phyloP scores from a whole-genome alignment of 2,329 filamentous ascomycete genomes.

The Colletotrichum tamarilloi region DNA sequence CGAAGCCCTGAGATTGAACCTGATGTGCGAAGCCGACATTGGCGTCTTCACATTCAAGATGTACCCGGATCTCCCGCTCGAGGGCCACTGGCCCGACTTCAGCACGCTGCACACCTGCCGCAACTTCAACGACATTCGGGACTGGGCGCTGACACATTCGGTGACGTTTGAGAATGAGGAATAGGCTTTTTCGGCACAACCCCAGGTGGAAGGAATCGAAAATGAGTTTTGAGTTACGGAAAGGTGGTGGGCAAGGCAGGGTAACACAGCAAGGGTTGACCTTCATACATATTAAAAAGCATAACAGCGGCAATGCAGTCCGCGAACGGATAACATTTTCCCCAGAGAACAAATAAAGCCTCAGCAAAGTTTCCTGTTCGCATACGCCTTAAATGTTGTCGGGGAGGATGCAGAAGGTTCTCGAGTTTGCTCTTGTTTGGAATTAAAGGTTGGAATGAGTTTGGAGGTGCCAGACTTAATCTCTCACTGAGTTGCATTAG shows the following conservation, averaged over 20 bases:
- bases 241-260: neutral
- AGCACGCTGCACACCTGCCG: constrained; percentile 64
- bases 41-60: constrained; percentile 65
- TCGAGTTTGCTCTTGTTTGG: neutral
- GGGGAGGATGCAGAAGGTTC: neutral
- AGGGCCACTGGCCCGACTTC: constrained; percentile 66
- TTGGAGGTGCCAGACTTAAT: neutral
- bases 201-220: neutral
- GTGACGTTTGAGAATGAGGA: constrained; percentile 59
- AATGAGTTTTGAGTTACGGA: neutral
- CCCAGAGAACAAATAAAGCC: neutral
- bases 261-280: neutral
- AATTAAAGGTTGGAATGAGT: neutral
- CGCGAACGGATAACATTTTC: neutral
- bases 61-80: constrained; percentile 56
- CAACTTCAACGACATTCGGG: constrained; percentile 62
- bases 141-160: constrained; percentile 64
- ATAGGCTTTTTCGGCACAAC: constrained; percentile 20
- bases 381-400: neutral
- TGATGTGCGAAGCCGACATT: constrained; percentile 67
- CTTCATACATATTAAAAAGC: neutral
- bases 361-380: constrained; percentile 6
- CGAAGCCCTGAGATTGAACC: constrained; percentile 62
- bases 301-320: neutral
- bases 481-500: neutral